Base-by-base conservation (phyloP, 257 asterid species). In the Solanum chiquidenum region DNA sequence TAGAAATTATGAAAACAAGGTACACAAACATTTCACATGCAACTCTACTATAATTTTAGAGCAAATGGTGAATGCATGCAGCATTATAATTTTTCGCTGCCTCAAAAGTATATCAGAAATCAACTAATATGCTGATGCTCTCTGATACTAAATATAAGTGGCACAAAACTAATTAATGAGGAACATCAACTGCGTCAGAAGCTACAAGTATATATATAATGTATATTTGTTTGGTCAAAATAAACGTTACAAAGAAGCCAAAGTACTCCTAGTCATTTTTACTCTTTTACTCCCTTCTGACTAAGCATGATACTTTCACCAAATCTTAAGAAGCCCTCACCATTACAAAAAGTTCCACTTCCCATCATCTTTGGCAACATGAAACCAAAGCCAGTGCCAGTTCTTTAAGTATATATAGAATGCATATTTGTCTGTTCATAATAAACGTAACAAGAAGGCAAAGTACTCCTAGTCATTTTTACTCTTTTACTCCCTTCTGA, bases 351-450 rank as follows among this genome's bases (percentile, higher is more conserved):
- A 72, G 3, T 72, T 23, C 23, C 71, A 55, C 83, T 83, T 83
- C 84, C 88, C 55, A 87, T 91, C 94, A 97, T 98, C 99, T 96
- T 95, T 55, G 68, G 99, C 98, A 73, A 97, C 98, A 88, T 97
- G 99, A 89, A 96, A 98, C 87, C 94, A 96, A 90, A 93, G 95
- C 21, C 21, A 69, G 12, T 27, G 23, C 23, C 60, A 73, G 46
- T 3, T 73, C 49, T 73, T 33, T 12, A 73, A 34, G 46, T 31
- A 27, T 72, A 72, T 68, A 66, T 66, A 66, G 11, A 66, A 66
- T 37, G 60, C 58, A 42, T 8, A 77, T 12, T 77, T 77, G 3
- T 75, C 13, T 75, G 34, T 11, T 35, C 25, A 58, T 55, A 58
- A 58, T 21, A 58, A 58, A 58, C 10, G 27, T 58, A 34, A 73